phyloP scores from a whole-genome alignment of 306 rosid species.

The Sesbania bispinosa region DNA sequence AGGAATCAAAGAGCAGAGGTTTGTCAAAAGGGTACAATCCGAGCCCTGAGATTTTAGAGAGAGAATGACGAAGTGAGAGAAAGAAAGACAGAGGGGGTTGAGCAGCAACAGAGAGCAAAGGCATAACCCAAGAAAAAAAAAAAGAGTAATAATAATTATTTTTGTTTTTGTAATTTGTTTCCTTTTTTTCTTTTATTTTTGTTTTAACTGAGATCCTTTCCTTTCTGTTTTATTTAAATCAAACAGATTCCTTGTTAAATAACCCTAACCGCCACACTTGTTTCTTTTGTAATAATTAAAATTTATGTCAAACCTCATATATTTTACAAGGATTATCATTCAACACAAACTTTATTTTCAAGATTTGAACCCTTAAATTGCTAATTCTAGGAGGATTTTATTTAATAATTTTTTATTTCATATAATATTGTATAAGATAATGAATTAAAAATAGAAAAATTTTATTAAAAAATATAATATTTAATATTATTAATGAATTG shows the following conservation, averaged over 20 bases:
- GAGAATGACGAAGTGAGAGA: conserved; percentile 35
- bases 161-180: no score
- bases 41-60: conserved; percentile 67
- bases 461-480: no score
- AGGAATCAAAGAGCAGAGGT: conserved; percentile 50
- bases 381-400: no score
- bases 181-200: neutral
- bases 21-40: conserved; percentile 47
- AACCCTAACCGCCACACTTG: conserved; percentile 16
- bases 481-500: no score
- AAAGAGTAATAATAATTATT: conserved; percentile 7
- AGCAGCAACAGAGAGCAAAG: conserved; percentile 49
- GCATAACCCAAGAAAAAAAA: conserved; percentile 46
- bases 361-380: no score
- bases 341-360: no score
- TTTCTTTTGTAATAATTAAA: no score
- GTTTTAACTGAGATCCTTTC: neutral
- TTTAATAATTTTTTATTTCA: no score
- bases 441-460: no score
- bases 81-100: conserved; percentile 33
- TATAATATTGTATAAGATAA: no score
- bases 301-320: no score
- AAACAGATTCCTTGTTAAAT: neutral
- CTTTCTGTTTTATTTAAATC: neutral
- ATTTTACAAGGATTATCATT: no score